Base-by-base conservation (phyloP, 2,329 filamentous ascomycete species). In the Tolypocladium inflatum region DNA sequence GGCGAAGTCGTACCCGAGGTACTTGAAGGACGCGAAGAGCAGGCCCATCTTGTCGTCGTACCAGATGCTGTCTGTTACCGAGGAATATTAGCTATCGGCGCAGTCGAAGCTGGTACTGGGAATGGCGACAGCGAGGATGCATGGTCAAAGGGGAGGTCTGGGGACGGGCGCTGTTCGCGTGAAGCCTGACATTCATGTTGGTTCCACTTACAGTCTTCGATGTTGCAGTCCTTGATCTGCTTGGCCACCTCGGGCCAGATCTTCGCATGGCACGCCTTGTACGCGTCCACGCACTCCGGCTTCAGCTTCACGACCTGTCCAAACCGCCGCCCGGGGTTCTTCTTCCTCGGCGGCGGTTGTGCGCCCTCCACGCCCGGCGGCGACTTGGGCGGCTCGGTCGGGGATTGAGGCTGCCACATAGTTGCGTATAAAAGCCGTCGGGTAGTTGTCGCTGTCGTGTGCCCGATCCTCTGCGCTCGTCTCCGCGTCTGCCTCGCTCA, bases 171-270 rank as follows among this genome's bases (percentile, higher is more conserved):
- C 48, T 2, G 4, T 5, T 17, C 9, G 19, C 6, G 50, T 6
- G 35, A 5, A 17, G 2, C 30, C 2, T 26, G 48, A 23, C 11
- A n/a, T 37, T 33, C 26, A 30, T 11, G 51, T 10, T 33, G 30
- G 30, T 33, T 33, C 30, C 39, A 72, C 78, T 61, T 73, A 87
- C 84, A 93, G 67, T 93, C 89, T 60, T 78, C 74, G 59, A 93
- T 89, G 63, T 88, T 88, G 70, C 85, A 89, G 45, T 86, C 82
- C 68, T 86, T 84, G 67, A 93, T 91, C 73, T 91, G 87, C 69
- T 84, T 79, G 39, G 90, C 73, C 1, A 94, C 88, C 64, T 89
- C 87, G 7, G 88, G 88, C 89, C 89, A 93, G 0, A 91, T 87
- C 5, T 79, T 80, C 8, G 83, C 84, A 68, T 92, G 89, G 61